phyloP scores from a whole-genome alignment of 345 rosid genomes.

The Brassica rapa region DNA sequence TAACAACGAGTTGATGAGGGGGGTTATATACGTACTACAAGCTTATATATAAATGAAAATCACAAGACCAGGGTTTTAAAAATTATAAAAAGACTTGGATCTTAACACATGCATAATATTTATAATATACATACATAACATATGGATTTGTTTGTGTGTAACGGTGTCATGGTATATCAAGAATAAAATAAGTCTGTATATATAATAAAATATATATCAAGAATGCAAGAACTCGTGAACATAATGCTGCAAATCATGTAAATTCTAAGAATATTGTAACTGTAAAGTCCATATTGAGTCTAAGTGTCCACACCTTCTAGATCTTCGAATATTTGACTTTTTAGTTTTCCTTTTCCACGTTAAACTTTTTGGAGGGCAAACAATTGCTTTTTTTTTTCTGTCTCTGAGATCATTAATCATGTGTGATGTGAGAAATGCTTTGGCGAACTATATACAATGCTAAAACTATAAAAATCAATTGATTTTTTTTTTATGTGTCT shows the following conservation, averaged over 20 bases:
- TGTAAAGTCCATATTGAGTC: slow-evolving; percentile 8
- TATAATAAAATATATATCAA: not conserved
- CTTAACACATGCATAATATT: slow-evolving; percentile 16
- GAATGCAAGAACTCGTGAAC: slow-evolving; percentile 18
- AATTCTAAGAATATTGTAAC: not conserved
- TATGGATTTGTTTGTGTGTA: slow-evolving; percentile 22
- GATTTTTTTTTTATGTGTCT: no score
- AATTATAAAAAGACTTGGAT: slow-evolving; percentile 20
- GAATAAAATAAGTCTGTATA: not conserved
- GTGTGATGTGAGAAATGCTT: slow-evolving; percentile 1
- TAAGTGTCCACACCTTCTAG: slow-evolving; percentile 19
- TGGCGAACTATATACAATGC: not conserved
- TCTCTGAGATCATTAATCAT: not conserved
- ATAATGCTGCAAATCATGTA: slow-evolving; percentile 1
- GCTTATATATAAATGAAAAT: not conserved
- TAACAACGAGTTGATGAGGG: slow-evolving; percentile 4
- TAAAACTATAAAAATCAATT: no score
- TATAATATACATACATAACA: not conserved
- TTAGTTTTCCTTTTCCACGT: not conserved
- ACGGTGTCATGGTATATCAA: not conserved
- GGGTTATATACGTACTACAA: not conserved
- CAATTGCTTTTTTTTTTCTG: not conserved
- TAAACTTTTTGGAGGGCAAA: not conserved
- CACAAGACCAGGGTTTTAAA: not conserved
- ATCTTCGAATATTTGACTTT: not conserved